Evolutionary conservation across 805 yeast genomes (phyloP), one percentile per base, ranked within the genome.

Genomic region (Suhomyces faveliae): DNA sequence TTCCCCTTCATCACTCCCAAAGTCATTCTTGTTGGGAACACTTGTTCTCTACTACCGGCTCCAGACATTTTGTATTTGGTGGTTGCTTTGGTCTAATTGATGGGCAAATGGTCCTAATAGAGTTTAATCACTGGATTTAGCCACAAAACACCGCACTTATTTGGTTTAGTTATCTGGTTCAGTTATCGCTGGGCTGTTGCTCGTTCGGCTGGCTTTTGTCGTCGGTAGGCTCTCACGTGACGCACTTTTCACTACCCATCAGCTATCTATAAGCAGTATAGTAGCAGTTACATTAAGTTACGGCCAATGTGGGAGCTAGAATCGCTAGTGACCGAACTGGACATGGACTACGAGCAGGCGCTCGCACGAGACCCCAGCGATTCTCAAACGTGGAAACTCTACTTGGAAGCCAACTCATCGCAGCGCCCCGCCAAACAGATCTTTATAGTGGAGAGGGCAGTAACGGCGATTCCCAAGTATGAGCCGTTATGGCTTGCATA

Each of bases 21-120:
- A 50, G 98, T 92, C 97, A 91, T 91, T 71, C 97, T 91, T 45
- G 98, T 91, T 27, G 98, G 97, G 69, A 91, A 91, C 40, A 91
- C 98, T 64, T 89, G 95, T 67, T 91, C 98, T 77, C 98, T 87
- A 64, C 81, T 83, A 51, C 84, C 85, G 27, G 84, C 80, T 30
- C 85, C 85, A 24, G 85, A 81, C 87, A 82, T 82, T 40, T 21
- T 25, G 15, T 35, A 19, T 17, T 27, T 27, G 30, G 15, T n/a
- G n/a, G n/a, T n/a, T n/a, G n/a, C n/a, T n/a, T n/a, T n/a, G n/a
- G n/a, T n/a, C n/a, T n/a, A n/a, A 27, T 27, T n/a, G 30, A 15
- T n/a, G 15, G 13, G 6, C 30, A 12, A 25, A 25, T 25, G 30
- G 30, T n/a, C n/a, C n/a, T n/a, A n/a, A n/a, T n/a, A n/a, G n/a